These are phyloP conservation scores for Linum usitatissimum DNA, from an alignment of 345 rosid genomes.

Conservation along the genomic window DNA sequence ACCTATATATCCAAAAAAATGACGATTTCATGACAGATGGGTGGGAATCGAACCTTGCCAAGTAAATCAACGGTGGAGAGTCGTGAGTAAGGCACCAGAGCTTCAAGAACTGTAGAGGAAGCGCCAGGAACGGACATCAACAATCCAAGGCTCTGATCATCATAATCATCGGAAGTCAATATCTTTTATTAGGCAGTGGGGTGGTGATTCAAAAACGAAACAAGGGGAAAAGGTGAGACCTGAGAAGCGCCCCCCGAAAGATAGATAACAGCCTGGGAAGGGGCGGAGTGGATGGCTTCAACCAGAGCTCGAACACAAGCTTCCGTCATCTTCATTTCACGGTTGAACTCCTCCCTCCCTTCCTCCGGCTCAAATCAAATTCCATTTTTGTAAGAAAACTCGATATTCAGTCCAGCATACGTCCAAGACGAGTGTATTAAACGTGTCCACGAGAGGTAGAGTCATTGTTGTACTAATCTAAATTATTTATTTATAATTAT, in stretches of 20 bases:
- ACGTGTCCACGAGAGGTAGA: too few relatives aligned
- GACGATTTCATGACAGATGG: neutral
- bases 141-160: constrained; percentile 56
- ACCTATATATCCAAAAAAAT: neutral
- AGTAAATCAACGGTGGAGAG: constrained; percentile 59
- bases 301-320: constrained; percentile 45
- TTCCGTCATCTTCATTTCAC: constrained; percentile 36
- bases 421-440: too few relatives aligned
- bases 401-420: too few relatives aligned
- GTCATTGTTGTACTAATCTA: too few relatives aligned
- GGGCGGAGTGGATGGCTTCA: constrained; percentile 61
- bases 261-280: constrained; percentile 63
- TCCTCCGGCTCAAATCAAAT: neutral
- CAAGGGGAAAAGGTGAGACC: constrained; percentile 27
- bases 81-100: constrained; percentile 65
- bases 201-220: neutral
- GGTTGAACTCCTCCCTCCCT: neutral
- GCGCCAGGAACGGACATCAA: constrained; percentile 87
- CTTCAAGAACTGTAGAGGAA: constrained; percentile 74
- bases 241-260: constrained; percentile 84
- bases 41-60: constrained; percentile 37
- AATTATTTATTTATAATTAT: too few relatives aligned
- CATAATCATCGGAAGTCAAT: neutral
- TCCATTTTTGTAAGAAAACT: too few relatives aligned
- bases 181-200: neutral